Conservation (phyloP, 805 yeast species). For the Pichia californica region DNA sequence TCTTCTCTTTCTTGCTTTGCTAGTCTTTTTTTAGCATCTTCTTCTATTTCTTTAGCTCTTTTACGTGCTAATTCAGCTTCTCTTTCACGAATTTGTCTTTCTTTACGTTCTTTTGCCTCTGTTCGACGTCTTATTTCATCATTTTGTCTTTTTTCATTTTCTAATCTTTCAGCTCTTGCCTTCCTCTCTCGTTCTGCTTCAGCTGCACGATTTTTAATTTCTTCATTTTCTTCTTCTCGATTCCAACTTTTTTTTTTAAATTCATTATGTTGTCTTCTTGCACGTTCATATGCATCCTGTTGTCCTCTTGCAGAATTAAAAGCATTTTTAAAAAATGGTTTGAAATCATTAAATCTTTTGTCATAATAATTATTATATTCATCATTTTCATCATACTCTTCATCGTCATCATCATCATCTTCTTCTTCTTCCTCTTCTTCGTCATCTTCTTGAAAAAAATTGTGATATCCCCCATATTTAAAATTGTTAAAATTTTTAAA, state of each 20-base stretch:
- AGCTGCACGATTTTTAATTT: not conserved
- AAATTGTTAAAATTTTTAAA: too few relatives aligned
- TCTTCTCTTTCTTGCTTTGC: not conserved
- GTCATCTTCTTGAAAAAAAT: too few relatives aligned
- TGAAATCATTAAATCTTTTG: not conserved
- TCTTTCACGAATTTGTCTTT: not conserved
- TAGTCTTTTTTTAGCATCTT: constrained; percentile 3
- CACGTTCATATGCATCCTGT: constrained; percentile 1
- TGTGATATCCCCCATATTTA: too few relatives aligned
- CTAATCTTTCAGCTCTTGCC: not conserved
- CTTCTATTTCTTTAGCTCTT: constrained; percentile 6
- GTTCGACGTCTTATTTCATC: constrained; percentile 5
- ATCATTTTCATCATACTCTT: not conserved
- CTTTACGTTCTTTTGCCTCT: not conserved
- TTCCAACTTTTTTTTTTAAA: not conserved
- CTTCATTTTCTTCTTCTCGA: not conserved
- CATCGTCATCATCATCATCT: not conserved
- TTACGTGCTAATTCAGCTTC: constrained; percentile 6
- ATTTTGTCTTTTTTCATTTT: constrained; percentile 1
- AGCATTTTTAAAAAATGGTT: not conserved
- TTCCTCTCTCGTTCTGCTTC: not conserved
- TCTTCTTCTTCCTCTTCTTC: not conserved
- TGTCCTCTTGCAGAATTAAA: not conserved
- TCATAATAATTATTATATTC: not conserved
- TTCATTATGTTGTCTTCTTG: constrained; percentile 2